phyloP scores from a whole-genome alignment of 2,329 filamentous ascomycete genomes.

The Stagonosporopsis chrysanthemi region DNA sequence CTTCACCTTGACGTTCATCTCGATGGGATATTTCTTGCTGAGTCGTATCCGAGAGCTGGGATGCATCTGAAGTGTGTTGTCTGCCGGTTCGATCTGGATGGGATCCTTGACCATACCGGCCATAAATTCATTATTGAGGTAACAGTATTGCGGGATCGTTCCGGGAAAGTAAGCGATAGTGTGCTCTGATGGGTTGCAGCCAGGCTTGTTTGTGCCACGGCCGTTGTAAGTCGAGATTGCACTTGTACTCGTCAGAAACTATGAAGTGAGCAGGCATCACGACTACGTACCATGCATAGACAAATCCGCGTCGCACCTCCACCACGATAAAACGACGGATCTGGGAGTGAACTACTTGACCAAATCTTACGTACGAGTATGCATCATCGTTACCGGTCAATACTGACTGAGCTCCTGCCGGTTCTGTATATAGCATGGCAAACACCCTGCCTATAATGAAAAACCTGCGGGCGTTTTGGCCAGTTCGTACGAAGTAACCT shows the following conservation, averaged over 20 bases:
- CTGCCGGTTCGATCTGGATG: conserved; percentile 42
- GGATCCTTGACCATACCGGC: conserved; percentile 45
- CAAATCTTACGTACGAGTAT: conserved; percentile 25
- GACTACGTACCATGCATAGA: conserved; percentile 31
- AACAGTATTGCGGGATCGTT: neutral
- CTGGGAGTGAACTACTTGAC: conserved; percentile 23
- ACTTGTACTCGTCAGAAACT: conserved; percentile 28
- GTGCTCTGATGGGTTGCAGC: neutral
- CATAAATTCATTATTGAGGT: conserved; percentile 19
- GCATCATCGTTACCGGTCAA: neutral
- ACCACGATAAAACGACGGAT: conserved; percentile 41
- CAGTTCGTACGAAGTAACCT: conserved; percentile 28
- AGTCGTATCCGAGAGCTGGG: conserved; percentile 51
- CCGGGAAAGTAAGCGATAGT: neutral
- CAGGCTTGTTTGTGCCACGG: conserved; percentile 30
- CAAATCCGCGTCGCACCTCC: conserved; percentile 21
- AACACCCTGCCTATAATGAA: conserved; percentile 33
- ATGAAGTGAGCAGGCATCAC: no score
- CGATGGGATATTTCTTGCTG: conserved; percentile 45
- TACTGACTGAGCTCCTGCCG: conserved; percentile 10
- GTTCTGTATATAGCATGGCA: conserved; percentile 30
- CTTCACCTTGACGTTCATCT: conserved; percentile 55
- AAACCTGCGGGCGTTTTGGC: conserved; percentile 19
- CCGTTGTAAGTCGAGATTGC: conserved; percentile 51
- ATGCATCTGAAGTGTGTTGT: neutral